Conservation (phyloP, 805 yeast genomes). For the Kodamaea jinghongensis region DNA sequence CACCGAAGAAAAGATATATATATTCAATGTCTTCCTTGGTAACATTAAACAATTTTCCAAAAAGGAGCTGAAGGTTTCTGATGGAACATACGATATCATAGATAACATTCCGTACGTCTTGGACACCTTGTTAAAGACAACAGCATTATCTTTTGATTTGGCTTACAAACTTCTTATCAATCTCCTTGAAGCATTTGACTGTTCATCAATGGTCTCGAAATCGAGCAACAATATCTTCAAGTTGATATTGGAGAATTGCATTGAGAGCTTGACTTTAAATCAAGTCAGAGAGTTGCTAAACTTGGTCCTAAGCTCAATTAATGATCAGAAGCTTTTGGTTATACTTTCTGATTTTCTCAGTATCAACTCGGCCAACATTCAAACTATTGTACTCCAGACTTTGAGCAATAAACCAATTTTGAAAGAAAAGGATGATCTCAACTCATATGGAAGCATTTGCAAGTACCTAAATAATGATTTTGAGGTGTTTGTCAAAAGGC, state of each 20-base stretch:
- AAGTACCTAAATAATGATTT: conserved; percentile 17
- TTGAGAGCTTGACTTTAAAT: conserved; percentile 8
- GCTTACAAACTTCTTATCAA: conserved; percentile 23
- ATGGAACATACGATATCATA: conserved; percentile 30
- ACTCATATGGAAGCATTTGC: conserved; percentile 24
- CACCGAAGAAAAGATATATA: conserved; percentile 23
- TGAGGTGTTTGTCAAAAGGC: conserved; percentile 28
- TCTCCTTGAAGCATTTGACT: conserved; percentile 31
- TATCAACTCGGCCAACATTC: conserved; percentile 9
- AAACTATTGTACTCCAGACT: conserved; percentile 15
- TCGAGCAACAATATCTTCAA: conserved; percentile 14
- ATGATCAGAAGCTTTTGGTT: conserved; percentile 5
- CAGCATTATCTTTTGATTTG: conserved; percentile 17
- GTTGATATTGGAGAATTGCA: conserved; percentile 11
- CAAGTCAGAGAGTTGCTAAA: conserved; percentile 16
- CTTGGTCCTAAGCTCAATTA: conserved; percentile 10
- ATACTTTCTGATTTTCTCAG: conserved; percentile 10
- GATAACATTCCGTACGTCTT: conserved; percentile 30
- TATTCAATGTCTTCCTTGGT: conserved; percentile 23
- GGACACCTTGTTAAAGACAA: conserved; percentile 19
- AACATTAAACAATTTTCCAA: conserved; percentile 26
- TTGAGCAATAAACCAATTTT: conserved; percentile 18
- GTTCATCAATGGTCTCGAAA: conserved; percentile 5
- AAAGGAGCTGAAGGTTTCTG: conserved; percentile 28
- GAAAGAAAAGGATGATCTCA: conserved; percentile 14